Evolutionary conservation across 306 rosid genomes (phyloP).

Genomic region (Casuarina cunninghamiana): DNA sequence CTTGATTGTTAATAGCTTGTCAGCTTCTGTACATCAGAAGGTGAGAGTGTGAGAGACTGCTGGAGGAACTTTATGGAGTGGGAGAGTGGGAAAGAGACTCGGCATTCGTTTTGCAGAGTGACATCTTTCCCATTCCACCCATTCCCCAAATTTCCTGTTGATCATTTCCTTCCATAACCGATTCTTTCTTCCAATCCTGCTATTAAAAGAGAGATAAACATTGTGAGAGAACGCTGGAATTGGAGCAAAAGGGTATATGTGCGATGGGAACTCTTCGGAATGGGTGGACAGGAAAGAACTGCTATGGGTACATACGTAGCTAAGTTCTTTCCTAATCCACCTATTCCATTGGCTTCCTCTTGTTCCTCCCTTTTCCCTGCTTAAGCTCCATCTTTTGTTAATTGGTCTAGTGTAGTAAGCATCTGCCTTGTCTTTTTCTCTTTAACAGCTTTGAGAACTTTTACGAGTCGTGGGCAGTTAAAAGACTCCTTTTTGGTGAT

Average conservation of each 20-base stretch:
- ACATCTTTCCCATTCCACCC: neutral
- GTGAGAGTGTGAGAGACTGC: neutral
- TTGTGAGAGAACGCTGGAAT: no score
- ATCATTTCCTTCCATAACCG: neutral
- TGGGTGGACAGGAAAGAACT: conserved; percentile 5
- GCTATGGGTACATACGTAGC: neutral
- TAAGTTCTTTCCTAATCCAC: neutral
- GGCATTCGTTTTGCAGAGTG: neutral
- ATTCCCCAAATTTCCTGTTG: neutral
- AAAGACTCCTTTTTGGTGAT: neutral
- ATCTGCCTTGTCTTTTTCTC: neutral
- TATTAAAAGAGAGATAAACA: no score
- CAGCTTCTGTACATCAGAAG: no score
- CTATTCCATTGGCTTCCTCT: conserved; percentile 5
- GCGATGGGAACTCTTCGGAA: no score
- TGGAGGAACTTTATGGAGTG: conserved; percentile 20
- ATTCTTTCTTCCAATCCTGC: no score
- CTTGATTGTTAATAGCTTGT: no score
- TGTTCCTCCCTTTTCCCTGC: neutral
- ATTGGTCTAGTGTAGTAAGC: neutral
- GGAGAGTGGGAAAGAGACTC: neutral
- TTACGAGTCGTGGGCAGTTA: no score
- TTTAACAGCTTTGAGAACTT: no score
- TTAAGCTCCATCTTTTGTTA: neutral
- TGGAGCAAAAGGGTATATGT: no score